Evolutionary conservation across 83 land plant species (phyloP), one percentile per base, ranked within the genome.

Genomic region (Thuja plicata): DNA sequence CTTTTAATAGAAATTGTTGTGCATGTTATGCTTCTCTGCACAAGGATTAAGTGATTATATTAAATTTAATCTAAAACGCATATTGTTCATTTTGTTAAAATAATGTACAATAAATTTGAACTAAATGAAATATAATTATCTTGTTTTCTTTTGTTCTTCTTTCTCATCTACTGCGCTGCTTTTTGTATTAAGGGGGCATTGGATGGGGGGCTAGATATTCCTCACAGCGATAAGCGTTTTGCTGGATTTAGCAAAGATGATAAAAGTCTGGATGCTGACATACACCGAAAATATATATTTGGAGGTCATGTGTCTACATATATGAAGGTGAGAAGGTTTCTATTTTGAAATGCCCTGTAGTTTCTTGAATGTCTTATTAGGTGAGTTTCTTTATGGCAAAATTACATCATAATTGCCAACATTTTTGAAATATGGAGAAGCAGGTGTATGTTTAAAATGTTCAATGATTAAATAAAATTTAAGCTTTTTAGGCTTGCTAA

Each of bases 121-220:
- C n/a, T 21, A 62, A 62, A 62, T 62, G 27, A 62, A 62, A 62
- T 62, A 24, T 62, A 21, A 62, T 74, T 30, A 5, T 30, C 32
- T 11, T 34, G 24, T 32, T 32, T 2, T 32, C 30, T 30, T 71
- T 1, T 19, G 45, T 74, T 74, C 78, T 11, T 30, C 1, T 32
- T 74, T 57, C 57, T 57, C 5, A 57, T 34, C 7, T 30, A 8
- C 0, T 2, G 2, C 30, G 2, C 35, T 90, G 37, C 38, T 73
- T 11, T 57, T 80, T 76, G 27, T 87, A 1, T 90, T 17, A 57
- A 97, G 99, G 99, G 99, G 55, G 99, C 99, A 17, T 84, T 97
- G 83, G 99, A 97, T 93, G 99, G 99, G 89, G 99, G 99, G 3
- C 85, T 97, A 81, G 99, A 97, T 81, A 94, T 97, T 82, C 99